A percentile compares a stretch with the other conserved stretches of the same genome.
Evolutionary conservation across 257 asterid genomes (phyloP).

Genomic region (Dorcoceras hygrometricum): DNA sequence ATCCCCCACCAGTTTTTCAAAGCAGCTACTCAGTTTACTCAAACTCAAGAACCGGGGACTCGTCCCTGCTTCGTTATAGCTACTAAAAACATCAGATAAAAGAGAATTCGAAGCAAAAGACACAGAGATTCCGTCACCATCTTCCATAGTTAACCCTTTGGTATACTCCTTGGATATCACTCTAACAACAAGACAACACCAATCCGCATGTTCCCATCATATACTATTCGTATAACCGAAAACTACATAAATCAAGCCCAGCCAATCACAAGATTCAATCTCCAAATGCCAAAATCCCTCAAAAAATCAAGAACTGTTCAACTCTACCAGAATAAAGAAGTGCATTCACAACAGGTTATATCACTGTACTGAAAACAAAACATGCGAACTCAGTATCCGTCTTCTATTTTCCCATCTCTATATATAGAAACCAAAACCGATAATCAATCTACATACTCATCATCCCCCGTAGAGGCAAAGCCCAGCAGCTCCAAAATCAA

Average conservation of each 20-base stretch:
- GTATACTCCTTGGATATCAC: background rate
- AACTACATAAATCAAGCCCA: background rate
- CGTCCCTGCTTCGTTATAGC: slow-evolving; percentile 36
- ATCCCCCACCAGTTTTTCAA: slow-evolving; percentile 56
- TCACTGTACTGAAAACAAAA: background rate
- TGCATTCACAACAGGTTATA: background rate
- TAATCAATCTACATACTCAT: too few relatives aligned
- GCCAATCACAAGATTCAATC: slow-evolving; percentile 1
- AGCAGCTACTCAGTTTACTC: slow-evolving; percentile 48
- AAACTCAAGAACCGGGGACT: slow-evolving; percentile 50
- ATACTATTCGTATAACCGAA: background rate
- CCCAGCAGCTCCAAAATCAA: too few relatives aligned
- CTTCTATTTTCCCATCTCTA: background rate
- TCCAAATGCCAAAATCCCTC: background rate
- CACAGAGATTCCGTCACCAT: slow-evolving; percentile 46
- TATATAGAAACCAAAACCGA: background rate
- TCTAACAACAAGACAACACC: background rate
- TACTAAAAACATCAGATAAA: slow-evolving; percentile 52
- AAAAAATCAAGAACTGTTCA: background rate
- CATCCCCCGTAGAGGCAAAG: too few relatives aligned
- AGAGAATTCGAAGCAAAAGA: slow-evolving; percentile 57
- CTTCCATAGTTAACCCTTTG: slow-evolving; percentile 40
- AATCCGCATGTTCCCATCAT: background rate
- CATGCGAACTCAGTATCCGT: slow-evolving; percentile 10
- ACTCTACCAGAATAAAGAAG: background rate